A percentile compares a stretch with the other conserved stretches of the same genome.
These are phyloP conservation scores for Leucocoprinus sp. DNA, from an alignment of 768 basidiomycete genomes.

Conservation along the genomic window DNA sequence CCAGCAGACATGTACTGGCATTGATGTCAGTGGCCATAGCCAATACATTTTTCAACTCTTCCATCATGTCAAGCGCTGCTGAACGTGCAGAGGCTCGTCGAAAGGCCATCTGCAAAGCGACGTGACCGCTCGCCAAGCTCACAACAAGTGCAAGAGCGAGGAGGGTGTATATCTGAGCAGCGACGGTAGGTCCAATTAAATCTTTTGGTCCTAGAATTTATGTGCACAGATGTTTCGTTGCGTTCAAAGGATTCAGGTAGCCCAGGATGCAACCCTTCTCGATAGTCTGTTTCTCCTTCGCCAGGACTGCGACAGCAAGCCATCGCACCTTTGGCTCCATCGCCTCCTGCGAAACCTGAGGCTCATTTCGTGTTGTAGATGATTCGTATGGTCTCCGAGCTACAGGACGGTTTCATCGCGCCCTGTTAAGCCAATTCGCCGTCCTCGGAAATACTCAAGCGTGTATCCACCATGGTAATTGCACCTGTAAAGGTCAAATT, in stretches of 20 bases:
- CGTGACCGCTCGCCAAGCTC: slow-evolving; percentile 72
- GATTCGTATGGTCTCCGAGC: slow-evolving; percentile 61
- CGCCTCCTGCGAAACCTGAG: slow-evolving; percentile 15
- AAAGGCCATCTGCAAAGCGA: slow-evolving; percentile 68
- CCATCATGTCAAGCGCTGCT: slow-evolving; percentile 35
- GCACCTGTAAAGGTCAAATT: slow-evolving; percentile 35
- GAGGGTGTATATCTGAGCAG: slow-evolving; percentile 51
- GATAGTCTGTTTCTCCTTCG: slow-evolving; percentile 10
- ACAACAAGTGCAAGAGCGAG: slow-evolving; percentile 66
- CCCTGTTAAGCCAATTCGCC: slow-evolving; percentile 36
- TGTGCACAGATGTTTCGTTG: slow-evolving; percentile 25
- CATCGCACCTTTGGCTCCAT: slow-evolving; percentile 18
- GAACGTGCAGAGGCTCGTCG: slow-evolving; percentile 71
- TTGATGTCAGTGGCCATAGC: background rate
- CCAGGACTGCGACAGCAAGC: slow-evolving; percentile 12
- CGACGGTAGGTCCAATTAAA: slow-evolving; percentile 30
- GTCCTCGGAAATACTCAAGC: slow-evolving; percentile 16
- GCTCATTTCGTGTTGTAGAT: slow-evolving; percentile 27
- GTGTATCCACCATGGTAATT: slow-evolving; percentile 14
- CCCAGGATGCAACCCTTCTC: slow-evolving; percentile 27
- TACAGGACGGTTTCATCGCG: slow-evolving; percentile 64
- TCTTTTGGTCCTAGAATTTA: slow-evolving; percentile 22
- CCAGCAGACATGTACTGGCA: background rate
- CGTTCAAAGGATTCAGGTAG: slow-evolving; percentile 28
- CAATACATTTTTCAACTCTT: background rate